phyloP scores from a whole-genome alignment of 1,284 basidiomycete genomes.

The Xanthoconium separans region DNA sequence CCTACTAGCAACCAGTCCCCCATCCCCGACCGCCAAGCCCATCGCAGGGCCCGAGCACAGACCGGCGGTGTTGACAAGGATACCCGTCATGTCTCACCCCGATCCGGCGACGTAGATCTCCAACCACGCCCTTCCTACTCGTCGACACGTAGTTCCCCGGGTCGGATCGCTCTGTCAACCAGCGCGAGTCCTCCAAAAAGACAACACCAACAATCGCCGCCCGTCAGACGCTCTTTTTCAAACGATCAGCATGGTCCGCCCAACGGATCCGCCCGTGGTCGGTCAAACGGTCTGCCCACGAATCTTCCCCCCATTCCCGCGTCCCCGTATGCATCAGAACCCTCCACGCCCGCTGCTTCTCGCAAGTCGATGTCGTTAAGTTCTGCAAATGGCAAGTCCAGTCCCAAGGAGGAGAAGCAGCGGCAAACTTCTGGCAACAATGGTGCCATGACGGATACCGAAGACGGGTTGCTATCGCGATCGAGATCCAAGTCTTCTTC shows the following conservation, averaged over 20 bases:
- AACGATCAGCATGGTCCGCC: constrained; percentile 31
- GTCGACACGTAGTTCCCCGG: constrained; percentile 31
- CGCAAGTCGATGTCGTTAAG: constrained; percentile 29
- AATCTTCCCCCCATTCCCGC: constrained; percentile 38
- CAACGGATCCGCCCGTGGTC: constrained; percentile 25
- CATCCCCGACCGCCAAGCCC: constrained; percentile 26
- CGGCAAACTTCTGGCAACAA: constrained; percentile 14
- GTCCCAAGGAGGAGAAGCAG: constrained; percentile 28
- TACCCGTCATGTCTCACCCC: constrained; percentile 23
- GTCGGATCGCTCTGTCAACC: constrained; percentile 26
- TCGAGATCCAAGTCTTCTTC: constrained; percentile 48
- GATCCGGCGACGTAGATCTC: constrained; percentile 26
- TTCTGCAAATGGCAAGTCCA: constrained; percentile 30
- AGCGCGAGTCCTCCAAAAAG: constrained; percentile 22
- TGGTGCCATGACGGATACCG: constrained; percentile 25
- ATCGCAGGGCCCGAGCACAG: constrained; percentile 39
- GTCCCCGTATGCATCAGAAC: constrained; percentile 37
- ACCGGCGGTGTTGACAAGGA: constrained; percentile 37
- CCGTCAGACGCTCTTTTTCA: constrained; percentile 32
- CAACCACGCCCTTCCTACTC: constrained; percentile 27
- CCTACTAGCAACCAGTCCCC: neutral
- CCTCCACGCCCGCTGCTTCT: constrained; percentile 36
- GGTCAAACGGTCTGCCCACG: constrained; percentile 28
- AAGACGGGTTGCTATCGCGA: constrained; percentile 30
- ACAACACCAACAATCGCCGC: constrained; percentile 20